Evolutionary conservation across 1,284 basidiomycete genomes (phyloP), one percentile per base, ranked within the genome.

Genomic region (Wallemia mellicola): DNA sequence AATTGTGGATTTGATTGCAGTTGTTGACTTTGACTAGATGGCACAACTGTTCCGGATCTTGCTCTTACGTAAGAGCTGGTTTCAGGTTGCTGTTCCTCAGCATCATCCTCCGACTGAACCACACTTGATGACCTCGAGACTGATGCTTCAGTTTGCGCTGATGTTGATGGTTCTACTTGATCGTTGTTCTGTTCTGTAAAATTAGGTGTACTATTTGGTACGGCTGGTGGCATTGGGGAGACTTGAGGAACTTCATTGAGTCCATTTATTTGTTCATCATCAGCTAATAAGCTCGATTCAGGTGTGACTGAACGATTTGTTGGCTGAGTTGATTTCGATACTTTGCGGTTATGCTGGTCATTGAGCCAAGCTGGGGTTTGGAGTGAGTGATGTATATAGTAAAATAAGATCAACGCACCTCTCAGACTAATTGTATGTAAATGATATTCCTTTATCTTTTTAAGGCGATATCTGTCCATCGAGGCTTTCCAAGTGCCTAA

Each of bases 401-500:
- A 48, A 48, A 22, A 11, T 5, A 48, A 48, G 9, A 5, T 48
- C 5, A n/a, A 48, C 38, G 9, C 38, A 48, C 38, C 38, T 48
- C 38, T 48, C 38, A 48, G 19, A n/a, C 38, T 48, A 3, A 48
- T 48, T 5, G 38, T 48, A n/a, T 48, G 38, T n/a, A 48, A n/a
- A n/a, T 48, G 38, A 48, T 48, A 48, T n/a, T 48, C 38, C 38
- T 48, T 48, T 17, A 48, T 48, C 38, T 48, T 48, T 22, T 48
- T 48, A 3, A 48, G 19, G 14, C 38, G 5, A n/a, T 48, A 48
- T n/a, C 38, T 48, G 22, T 71, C 55, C 55, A 57, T 57, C 5
- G 25, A 26, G 3, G 24, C 55, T 28, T 57, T 57, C 86, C 87
- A 96, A 27, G 85, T 85, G 71, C 95, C 89, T 28, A 98, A 76